A percentile compares a stretch with the other conserved stretches of the same genome.
Conservation (phyloP, 768 basidiomycete genomes). For the Russula dissimulans region DNA sequence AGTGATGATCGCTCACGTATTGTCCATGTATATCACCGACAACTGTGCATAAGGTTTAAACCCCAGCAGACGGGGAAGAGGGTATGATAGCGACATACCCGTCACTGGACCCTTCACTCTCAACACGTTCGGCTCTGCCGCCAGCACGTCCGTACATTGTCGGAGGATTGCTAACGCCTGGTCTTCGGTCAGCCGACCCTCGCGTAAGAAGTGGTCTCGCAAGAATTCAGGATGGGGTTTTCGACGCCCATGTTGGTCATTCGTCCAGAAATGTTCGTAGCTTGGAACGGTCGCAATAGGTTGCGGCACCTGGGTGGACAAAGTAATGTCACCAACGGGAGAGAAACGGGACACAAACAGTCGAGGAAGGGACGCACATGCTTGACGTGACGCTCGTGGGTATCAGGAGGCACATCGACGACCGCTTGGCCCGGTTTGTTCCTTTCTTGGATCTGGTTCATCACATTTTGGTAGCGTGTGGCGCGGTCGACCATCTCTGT, state of each 20-base stretch:
- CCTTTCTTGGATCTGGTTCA: constrained; percentile 26
- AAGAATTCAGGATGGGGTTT: constrained; percentile 70
- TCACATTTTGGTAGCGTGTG: constrained; percentile 20
- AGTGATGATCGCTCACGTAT: constrained; percentile 48
- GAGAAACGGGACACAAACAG: background rate
- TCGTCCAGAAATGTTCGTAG: constrained; percentile 62
- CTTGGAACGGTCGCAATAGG: constrained; percentile 57
- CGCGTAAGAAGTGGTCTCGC: constrained; percentile 79
- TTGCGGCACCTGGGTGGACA: constrained; percentile 47
- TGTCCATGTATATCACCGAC: constrained; percentile 96
- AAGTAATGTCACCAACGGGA: background rate
- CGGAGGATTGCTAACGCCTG: constrained; percentile 77
- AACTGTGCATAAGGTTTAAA: constrained; percentile 38
- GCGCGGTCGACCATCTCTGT: constrained; percentile 13
- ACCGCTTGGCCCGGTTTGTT: constrained; percentile 23
- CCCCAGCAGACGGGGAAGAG: background rate
- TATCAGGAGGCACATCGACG: constrained; percentile 21
- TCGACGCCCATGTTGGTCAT: constrained; percentile 42
- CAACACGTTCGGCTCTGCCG: constrained; percentile 72
- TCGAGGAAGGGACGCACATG: constrained; percentile 24
- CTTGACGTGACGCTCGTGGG: constrained; percentile 27
- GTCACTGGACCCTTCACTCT: constrained; percentile 83
- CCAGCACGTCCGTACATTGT: constrained; percentile 53
- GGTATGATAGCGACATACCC: constrained; percentile 39
- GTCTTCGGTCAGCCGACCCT: constrained; percentile 70